Evolutionary conservation across 2,329 filamentous ascomycete species (phyloP).

Genomic region (Ophiostoma angusticollis): DNA sequence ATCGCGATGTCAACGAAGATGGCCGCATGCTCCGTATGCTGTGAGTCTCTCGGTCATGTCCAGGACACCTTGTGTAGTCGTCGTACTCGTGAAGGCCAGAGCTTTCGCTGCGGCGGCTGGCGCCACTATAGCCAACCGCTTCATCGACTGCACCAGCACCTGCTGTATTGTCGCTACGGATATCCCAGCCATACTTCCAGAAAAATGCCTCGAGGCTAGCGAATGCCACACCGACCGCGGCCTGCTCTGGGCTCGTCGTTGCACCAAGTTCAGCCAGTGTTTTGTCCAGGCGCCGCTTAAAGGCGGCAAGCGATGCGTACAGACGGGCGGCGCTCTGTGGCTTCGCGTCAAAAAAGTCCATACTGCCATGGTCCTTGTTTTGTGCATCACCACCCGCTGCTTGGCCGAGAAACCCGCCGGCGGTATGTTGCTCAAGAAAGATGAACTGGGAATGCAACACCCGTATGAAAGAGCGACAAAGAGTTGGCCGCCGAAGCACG

Average conservation of each 20-base stretch:
- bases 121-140: too few species aligned
- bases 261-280: slow-evolving; percentile 25
- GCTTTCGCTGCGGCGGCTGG: too few species aligned
- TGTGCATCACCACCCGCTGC: slow-evolving; percentile 19
- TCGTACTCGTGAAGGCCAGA: slow-evolving; percentile 18
- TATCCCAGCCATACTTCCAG: slow-evolving; percentile 40
- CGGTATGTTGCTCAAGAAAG: slow-evolving; percentile 37
- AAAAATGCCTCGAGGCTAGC: slow-evolving; percentile 34
- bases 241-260: slow-evolving; percentile 26
- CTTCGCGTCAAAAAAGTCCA: slow-evolving; percentile 23
- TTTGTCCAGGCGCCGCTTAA: slow-evolving; percentile 41
- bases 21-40: background rate
- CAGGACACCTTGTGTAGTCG: too few species aligned
- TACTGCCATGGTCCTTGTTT: slow-evolving; percentile 8
- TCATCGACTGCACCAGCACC: slow-evolving; percentile 26
- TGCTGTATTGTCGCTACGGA: slow-evolving; percentile 37
- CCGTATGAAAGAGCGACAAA: slow-evolving; percentile 35
- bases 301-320: slow-evolving; percentile 36
- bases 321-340: slow-evolving; percentile 23
- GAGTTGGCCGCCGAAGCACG: slow-evolving; percentile 26
- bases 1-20: background rate
- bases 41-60: too few species aligned
- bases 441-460: slow-evolving; percentile 42
- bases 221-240: slow-evolving; percentile 35
- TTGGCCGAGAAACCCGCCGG: slow-evolving; percentile 17